Conservation (phyloP, 176 grass and related monocot genomes). For the Oryza australiensis region DNA sequence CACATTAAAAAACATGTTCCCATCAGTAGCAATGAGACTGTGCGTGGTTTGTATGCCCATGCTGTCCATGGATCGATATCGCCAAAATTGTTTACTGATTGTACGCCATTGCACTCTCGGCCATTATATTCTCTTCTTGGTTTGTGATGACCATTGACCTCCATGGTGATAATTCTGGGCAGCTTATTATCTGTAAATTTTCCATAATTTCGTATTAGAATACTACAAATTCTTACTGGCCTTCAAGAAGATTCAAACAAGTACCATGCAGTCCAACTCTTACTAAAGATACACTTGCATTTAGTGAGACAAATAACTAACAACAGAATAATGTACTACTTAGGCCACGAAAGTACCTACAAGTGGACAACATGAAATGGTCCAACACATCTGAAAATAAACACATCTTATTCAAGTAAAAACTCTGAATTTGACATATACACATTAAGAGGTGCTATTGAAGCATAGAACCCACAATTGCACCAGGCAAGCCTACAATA, state of each 20-base stretch:
- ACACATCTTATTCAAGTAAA: conserved; percentile 10
- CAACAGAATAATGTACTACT: conserved; percentile 18
- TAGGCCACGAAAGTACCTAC: conserved; percentile 7
- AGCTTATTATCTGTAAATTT: conserved; percentile 34
- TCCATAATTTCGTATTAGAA: conserved; percentile 22
- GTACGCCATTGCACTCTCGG: conserved; percentile 51
- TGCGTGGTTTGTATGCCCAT: conserved; percentile 93
- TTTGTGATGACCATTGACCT: conserved; percentile 58
- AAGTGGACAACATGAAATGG: conserved; percentile 24
- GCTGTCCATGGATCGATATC: conserved; percentile 96
- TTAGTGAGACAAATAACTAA: conserved; percentile 5
- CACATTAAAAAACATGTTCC: conserved; percentile 94
- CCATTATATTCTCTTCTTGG: conserved; percentile 40
- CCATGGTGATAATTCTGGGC: conserved; percentile 42
- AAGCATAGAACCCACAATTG: not conserved
- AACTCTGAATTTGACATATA: not conserved
- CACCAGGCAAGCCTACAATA: not conserved
- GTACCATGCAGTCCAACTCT: not conserved
- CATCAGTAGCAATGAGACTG: conserved; percentile 71
- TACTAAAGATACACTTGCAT: conserved; percentile 14
- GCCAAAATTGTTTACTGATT: conserved; percentile 53
- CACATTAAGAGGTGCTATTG: not conserved
- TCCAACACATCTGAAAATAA: conserved; percentile 31
- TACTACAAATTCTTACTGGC: not conserved
- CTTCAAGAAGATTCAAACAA: not conserved